phyloP scores from a whole-genome alignment of 2,329 filamentous ascomycete genomes.

The Xylariomycetidae sp. region DNA sequence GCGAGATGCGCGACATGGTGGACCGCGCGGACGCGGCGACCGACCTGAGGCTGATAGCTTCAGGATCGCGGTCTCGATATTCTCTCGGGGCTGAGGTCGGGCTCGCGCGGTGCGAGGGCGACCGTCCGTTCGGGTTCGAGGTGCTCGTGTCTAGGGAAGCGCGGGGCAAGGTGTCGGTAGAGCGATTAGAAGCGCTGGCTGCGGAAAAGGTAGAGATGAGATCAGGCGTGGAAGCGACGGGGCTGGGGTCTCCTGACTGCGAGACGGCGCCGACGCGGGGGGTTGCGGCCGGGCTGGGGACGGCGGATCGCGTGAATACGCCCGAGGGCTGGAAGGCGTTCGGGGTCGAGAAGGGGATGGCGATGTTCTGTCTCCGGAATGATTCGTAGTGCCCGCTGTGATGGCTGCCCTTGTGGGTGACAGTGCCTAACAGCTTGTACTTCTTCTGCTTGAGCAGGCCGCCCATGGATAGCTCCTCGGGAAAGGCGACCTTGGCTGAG shows the following conservation, averaged over 20 bases:
- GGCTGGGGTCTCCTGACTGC: slow-evolving; percentile 34
- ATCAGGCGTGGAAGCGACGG: slow-evolving; percentile 43
- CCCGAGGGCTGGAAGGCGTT: slow-evolving; percentile 73
- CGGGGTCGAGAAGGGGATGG: slow-evolving; percentile 76
- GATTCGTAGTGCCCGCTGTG: slow-evolving; percentile 97
- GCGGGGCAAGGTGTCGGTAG: slow-evolving; percentile 25
- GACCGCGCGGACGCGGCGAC: slow-evolving; percentile 54
- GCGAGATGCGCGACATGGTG: slow-evolving; percentile 44
- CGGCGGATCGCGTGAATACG: slow-evolving; percentile 62
- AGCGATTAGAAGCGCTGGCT: slow-evolving; percentile 33
- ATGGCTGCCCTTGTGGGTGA: slow-evolving; percentile 93
- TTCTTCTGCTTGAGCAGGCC: slow-evolving; percentile 70
- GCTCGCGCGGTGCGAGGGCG: slow-evolving; percentile 12
- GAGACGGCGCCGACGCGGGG: slow-evolving; percentile 36
- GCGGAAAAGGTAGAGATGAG: slow-evolving; percentile 35
- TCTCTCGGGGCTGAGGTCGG: slow-evolving; percentile 26
- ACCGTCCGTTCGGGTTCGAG: slow-evolving; percentile 9
- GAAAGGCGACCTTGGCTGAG: slow-evolving; percentile 87
- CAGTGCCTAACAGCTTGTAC: slow-evolving; percentile 81
- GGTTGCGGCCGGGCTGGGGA: slow-evolving; percentile 43
- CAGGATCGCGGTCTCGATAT: slow-evolving; percentile 41
- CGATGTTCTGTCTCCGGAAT: slow-evolving; percentile 79
- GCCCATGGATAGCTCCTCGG: slow-evolving; percentile 78
- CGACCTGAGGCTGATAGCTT: slow-evolving; percentile 50
- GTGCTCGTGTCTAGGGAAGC: slow-evolving; percentile 17